Evolutionary conservation across 495 filamentous ascomycete genomes (phyloP).

Genomic region (Penicillium samsonianum): DNA sequence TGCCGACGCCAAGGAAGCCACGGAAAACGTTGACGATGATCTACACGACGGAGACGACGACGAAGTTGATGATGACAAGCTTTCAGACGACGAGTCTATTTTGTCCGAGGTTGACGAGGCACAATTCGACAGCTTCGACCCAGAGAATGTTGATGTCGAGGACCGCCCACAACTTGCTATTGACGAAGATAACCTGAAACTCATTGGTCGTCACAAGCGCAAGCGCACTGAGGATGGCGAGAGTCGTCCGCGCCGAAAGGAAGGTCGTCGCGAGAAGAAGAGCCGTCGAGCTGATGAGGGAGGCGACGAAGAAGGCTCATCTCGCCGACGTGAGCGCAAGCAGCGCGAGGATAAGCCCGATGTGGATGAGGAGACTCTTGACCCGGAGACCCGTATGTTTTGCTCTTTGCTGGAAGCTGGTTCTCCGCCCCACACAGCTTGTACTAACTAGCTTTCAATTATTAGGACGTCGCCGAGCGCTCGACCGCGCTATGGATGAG

Average conservation of each 20-base stretch:
- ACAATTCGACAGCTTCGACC: conserved; percentile 90
- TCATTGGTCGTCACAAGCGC: conserved; percentile 75
- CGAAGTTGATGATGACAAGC: conserved; percentile 38
- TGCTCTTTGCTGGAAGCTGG: not conserved
- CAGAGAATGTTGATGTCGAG: conserved; percentile 70
- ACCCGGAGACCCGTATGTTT: conserved; percentile 54
- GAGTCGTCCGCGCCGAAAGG: conserved; percentile 65
- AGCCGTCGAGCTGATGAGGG: conserved; percentile 58
- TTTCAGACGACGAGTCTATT: conserved; percentile 80
- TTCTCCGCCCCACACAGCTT: no score
- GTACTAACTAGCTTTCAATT: conserved; percentile 12
- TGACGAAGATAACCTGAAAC: conserved; percentile 80
- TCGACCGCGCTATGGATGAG: conserved; percentile 84
- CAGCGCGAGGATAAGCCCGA: conserved; percentile 55
- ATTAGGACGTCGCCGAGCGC: conserved; percentile 68
- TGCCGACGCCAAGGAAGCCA: conserved; percentile 17
- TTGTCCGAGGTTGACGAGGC: conserved; percentile 95
- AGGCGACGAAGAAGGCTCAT: conserved; percentile 55
- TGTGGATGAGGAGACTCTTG: conserved; percentile 61
- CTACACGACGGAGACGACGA: conserved; percentile 20
- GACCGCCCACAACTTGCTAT: conserved; percentile 76
- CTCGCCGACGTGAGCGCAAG: conserved; percentile 53
- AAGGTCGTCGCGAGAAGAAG: conserved; percentile 77
- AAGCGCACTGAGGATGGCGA: conserved; percentile 69
- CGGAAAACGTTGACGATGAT: conserved; percentile 12